Evolutionary conservation across 225 moss, liverwort and hornwort genomes (phyloP), one percentile per base, ranked within the genome.

Genomic region (Bryoerythrophyllum caledonicum): DNA sequence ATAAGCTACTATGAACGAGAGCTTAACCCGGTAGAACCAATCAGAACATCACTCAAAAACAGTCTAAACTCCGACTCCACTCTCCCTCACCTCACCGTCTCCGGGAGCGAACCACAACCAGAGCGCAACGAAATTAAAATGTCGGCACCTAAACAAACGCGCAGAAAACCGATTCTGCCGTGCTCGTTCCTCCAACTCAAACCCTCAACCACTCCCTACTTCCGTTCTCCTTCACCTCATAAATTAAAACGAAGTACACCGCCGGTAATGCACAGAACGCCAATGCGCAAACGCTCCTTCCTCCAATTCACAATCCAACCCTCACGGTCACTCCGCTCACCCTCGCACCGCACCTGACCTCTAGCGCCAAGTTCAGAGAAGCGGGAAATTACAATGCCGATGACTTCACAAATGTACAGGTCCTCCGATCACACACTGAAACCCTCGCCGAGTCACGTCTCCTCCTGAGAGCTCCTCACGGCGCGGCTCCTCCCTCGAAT

Each of bases 1-100:
- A 55, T 41, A 61, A 60, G 8, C 43, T 53, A 68, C 67, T 74
- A 61, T 32, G 27, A 38, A 3, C 75, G 46, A 27, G 21, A 54
- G 14, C 53, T 21, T 7, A 51, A 20, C 61, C 38, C 19, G 8
- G 37, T 23, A 48, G 38, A 82, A 46, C 34, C 23, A 15, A 6
- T 16, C 70, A 30, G 10, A 60, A 26, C 54, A 7, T 25, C 11
- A 51, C 24, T 12, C 63, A 21, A 7, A 30, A 38, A 37, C 38
- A 27, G 54, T 20, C 49, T 13, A 1, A 2, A 67, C 24, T 67
- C 67, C 0, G 53, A 53, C 20, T 49, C 48, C 48, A 17, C 48
- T 49, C 48, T 49, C 48, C 19, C 17, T 19, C 19, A 6, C 48
- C 19, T 49, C 48, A 49, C 17, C 1, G 48, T 48, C 48, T 48